These are phyloP conservation scores for Botrytis cinerea DNA, from an alignment of 2,329 filamentous ascomycete genomes.

Conservation along the genomic window DNA sequence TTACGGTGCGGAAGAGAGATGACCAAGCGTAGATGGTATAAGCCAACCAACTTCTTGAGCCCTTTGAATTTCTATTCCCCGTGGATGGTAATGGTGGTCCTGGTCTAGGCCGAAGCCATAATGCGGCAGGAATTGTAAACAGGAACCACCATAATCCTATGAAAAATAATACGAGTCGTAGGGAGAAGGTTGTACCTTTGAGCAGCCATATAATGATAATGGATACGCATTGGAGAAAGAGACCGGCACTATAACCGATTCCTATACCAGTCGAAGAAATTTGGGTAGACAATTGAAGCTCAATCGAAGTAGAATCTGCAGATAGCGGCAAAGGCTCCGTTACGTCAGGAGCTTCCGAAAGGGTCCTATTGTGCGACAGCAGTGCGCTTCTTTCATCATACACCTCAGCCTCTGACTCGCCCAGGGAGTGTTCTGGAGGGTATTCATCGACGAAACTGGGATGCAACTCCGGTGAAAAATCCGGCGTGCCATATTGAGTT, in stretches of 20 bases:
- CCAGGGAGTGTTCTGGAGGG: conserved; percentile 26
- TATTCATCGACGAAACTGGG: conserved; percentile 31
- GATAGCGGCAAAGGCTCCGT: conserved; percentile 43
- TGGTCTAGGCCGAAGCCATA: conserved; percentile 86
- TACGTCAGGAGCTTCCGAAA: conserved; percentile 25
- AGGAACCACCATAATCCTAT: conserved; percentile 91
- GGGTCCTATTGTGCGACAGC: conserved; percentile 37
- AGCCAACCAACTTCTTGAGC: conserved; percentile 54
- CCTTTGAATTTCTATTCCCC: conserved; percentile 29
- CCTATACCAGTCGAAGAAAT: conserved; percentile 93
- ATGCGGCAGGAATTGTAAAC: conserved; percentile 84
- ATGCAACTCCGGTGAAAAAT: conserved; percentile 34
- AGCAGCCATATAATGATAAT: conserved; percentile 75
- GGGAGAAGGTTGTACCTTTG: conserved; percentile 77
- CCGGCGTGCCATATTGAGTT: conserved; percentile 36
- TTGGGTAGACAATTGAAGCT: conserved; percentile 80
- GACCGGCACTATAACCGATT: conserved; percentile 85
- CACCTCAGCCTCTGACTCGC: conserved; percentile 29
- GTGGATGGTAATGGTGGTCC: conserved; percentile 71
- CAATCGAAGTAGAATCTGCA: conserved; percentile 58
- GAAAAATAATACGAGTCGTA: conserved; percentile 82
- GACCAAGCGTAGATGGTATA: conserved; percentile 85
- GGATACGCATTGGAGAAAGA: conserved; percentile 79
- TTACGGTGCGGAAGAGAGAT: conserved; percentile 76
- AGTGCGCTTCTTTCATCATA: conserved; percentile 52